Conservation (phyloP, 208 protist genomes). For the Acanthamoeba sp. region DNA sequence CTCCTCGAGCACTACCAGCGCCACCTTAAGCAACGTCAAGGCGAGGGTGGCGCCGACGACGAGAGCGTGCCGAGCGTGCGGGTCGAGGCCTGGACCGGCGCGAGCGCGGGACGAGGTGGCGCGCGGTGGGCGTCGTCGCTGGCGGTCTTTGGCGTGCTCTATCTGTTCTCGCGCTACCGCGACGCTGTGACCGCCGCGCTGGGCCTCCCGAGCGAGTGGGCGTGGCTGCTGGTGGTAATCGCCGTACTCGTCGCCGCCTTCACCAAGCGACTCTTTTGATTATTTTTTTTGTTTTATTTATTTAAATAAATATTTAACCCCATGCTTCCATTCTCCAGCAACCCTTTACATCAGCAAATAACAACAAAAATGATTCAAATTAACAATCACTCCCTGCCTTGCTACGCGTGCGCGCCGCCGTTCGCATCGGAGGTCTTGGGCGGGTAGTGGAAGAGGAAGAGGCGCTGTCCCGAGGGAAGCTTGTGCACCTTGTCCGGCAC, state of each 20-base stretch:
- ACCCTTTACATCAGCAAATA: too few relatives aligned
- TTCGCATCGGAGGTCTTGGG: too few relatives aligned
- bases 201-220: not conserved
- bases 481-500: slow-evolving; percentile 18
- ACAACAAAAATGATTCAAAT: too few relatives aligned
- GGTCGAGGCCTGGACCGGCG: slow-evolving; percentile 5
- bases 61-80: not conserved
- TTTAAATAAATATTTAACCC: too few relatives aligned
- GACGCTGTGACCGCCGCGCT: not conserved
- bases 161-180: not conserved
- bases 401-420: too few relatives aligned
- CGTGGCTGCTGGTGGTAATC: not conserved
- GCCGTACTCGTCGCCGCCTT: not conserved
- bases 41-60: not conserved
- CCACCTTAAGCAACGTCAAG: not conserved
- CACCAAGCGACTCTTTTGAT: not conserved
- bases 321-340: too few relatives aligned
- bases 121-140: not conserved
- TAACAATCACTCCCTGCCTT: too few relatives aligned
- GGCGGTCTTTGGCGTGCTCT: not conserved
- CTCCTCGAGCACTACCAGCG: not conserved
- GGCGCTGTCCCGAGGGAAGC: slow-evolving; percentile 1
- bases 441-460: slow-evolving; percentile 47
- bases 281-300: too few relatives aligned
- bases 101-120: not conserved